These are phyloP conservation scores for Diaporthe helianthi DNA, from an alignment of 2,329 filamentous ascomycete genomes.

Conservation along the genomic window DNA sequence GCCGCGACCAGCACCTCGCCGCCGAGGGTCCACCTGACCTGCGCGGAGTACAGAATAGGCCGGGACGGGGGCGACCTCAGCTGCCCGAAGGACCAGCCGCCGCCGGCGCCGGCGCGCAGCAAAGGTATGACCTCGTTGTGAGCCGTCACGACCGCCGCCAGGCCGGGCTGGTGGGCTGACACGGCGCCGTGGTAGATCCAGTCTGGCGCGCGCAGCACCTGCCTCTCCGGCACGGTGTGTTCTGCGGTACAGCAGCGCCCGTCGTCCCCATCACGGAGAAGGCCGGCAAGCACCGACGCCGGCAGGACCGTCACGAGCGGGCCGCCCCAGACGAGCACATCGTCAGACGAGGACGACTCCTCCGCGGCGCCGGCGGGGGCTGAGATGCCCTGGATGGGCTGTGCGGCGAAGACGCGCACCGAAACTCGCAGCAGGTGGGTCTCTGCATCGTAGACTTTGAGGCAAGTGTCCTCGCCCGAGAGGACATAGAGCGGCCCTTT, in stretches of 20 bases:
- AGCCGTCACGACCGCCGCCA: conserved; percentile 75
- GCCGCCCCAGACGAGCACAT: conserved; percentile 75
- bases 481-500: conserved; percentile 53
- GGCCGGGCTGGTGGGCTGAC: conserved; percentile 50
- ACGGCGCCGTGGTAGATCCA: conserved; percentile 78
- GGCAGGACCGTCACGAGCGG: conserved; percentile 58
- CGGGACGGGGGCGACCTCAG: conserved; percentile 68
- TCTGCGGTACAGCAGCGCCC: background rate
- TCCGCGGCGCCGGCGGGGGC: conserved; percentile 41
- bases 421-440: conserved; percentile 48
- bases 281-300: conserved; percentile 42
- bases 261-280: conserved; percentile 40
- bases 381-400: conserved; percentile 76
- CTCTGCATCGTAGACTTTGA: conserved; percentile 59
- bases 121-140: conserved; percentile 81
- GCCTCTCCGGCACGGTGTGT: conserved; percentile 40
- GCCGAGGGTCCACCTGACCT: conserved; percentile 67
- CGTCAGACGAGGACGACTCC: conserved; percentile 12
- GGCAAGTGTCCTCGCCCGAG: conserved; percentile 65
- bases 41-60: conserved; percentile 87
- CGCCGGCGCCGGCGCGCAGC: conserved; percentile 44
- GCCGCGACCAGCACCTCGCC: conserved; percentile 76
- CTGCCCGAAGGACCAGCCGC: conserved; percentile 52
- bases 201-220: conserved; percentile 63
- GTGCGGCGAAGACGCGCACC: conserved; percentile 66